These are phyloP conservation scores for Leccinum ochraceum DNA, from an alignment of 768 basidiomycete species.

Conservation along the genomic window DNA sequence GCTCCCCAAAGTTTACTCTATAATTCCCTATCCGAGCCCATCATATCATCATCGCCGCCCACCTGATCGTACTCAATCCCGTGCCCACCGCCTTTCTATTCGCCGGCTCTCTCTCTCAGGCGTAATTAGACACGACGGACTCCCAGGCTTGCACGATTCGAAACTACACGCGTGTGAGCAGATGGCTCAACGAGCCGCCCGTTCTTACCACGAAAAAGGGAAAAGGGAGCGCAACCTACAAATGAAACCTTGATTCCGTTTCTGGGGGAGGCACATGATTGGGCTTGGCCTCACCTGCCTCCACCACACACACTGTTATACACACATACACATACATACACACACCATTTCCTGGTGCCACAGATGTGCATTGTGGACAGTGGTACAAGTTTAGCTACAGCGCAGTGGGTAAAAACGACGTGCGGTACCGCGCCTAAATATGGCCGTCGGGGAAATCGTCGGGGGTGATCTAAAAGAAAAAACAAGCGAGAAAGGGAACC, in stretches of 20 bases:
- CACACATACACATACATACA: neutral
- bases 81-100: neutral
- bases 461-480: neutral
- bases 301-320: neutral
- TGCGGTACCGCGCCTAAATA: constrained; percentile 23
- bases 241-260: constrained; percentile 26
- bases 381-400: constrained; percentile 14
- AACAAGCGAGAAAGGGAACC: constrained; percentile 1
- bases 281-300: constrained; percentile 6
- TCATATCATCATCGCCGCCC: neutral
- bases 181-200: constrained; percentile 2
- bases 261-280: constrained; percentile 2
- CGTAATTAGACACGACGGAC: constrained; percentile 14
- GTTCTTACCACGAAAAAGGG: constrained; percentile 5
- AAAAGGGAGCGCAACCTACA: neutral
- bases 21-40: constrained; percentile 7
- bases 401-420: neutral
- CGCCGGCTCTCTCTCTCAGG: constrained; percentile 24
- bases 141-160: constrained; percentile 22
- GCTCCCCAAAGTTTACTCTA: neutral
- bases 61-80: constrained; percentile 2
- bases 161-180: constrained; percentile 25
- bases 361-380: neutral
- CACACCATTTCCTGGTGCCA: neutral
- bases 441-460: constrained; percentile 4